Evolutionary conservation across 805 yeast genomes (phyloP).

Genomic region (Myxozyma udenii): DNA sequence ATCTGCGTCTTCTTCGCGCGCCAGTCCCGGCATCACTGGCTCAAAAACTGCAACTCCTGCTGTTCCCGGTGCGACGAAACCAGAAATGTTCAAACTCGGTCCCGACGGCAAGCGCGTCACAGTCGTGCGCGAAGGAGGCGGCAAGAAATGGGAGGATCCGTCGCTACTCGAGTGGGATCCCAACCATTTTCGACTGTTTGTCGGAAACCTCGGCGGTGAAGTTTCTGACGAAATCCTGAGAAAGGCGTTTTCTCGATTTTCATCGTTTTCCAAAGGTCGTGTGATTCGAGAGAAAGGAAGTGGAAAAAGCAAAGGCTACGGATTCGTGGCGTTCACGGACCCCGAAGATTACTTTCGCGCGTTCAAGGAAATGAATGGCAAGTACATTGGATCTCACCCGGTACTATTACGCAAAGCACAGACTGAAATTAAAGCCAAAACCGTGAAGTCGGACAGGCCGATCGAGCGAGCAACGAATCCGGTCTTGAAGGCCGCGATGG

Average conservation of each 20-base stretch:
- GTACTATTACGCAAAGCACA: slow-evolving; percentile 64
- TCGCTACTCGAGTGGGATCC: slow-evolving; percentile 64
- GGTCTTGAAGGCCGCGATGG: slow-evolving; percentile 11
- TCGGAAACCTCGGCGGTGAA: slow-evolving; percentile 70
- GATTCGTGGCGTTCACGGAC: slow-evolving; percentile 65
- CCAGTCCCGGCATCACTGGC: slow-evolving; percentile 1
- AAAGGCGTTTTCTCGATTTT: slow-evolving; percentile 53
- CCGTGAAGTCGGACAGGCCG: slow-evolving; percentile 18
- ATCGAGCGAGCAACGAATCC: slow-evolving; percentile 18
- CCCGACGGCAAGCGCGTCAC: slow-evolving; percentile 27
- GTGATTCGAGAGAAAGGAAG: slow-evolving; percentile 52
- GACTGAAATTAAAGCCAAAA: slow-evolving; percentile 26
- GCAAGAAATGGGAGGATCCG: slow-evolving; percentile 49
- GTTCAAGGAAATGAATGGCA: slow-evolving; percentile 72
- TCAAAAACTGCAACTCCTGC: slow-evolving; percentile 1
- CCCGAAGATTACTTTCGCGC: slow-evolving; percentile 68
- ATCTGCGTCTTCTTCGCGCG: not conserved
- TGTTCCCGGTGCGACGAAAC: not conserved
- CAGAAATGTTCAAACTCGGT: slow-evolving; percentile 3
- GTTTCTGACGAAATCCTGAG: slow-evolving; percentile 57
- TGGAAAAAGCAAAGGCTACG: slow-evolving; percentile 61
- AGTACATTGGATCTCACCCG: slow-evolving; percentile 72
- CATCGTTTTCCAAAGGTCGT: slow-evolving; percentile 54
- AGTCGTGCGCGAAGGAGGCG: slow-evolving; percentile 48
- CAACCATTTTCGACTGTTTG: slow-evolving; percentile 64